Percentiles rank a stretch among this genome's conserved stretches.
phyloP scores from a whole-genome alignment of 805 yeast genomes.

The Candida gorgasii region DNA sequence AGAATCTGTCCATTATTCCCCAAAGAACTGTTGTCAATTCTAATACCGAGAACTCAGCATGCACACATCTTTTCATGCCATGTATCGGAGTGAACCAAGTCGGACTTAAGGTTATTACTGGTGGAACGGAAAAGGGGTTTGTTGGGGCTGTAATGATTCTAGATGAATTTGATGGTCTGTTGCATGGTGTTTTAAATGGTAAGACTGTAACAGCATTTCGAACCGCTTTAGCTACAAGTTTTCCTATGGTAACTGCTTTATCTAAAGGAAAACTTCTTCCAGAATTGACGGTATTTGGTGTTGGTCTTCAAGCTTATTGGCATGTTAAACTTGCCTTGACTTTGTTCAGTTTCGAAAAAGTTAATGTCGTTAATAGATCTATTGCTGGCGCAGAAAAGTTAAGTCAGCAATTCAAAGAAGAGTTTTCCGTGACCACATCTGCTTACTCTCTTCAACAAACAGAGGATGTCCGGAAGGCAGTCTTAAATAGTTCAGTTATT shows the following conservation, averaged over 20 bases:
- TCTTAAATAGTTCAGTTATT: slow-evolving; percentile 44
- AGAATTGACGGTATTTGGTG: slow-evolving; percentile 50
- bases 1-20: slow-evolving; percentile 39
- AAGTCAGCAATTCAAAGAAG: slow-evolving; percentile 23
- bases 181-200: slow-evolving; percentile 58
- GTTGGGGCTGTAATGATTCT: slow-evolving; percentile 56
- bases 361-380: slow-evolving; percentile 47
- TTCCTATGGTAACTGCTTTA: slow-evolving; percentile 42
- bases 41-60: slow-evolving; percentile 31
- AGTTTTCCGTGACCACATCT: slow-evolving; percentile 18
- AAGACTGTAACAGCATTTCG: slow-evolving; percentile 63
- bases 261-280: slow-evolving; percentile 23
- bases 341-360: slow-evolving; percentile 35
- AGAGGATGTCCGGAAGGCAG: slow-evolving; percentile 14
- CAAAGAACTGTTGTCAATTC: slow-evolving; percentile 50
- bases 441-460: neutral
- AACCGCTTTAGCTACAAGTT: slow-evolving; percentile 59
- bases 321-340: slow-evolving; percentile 48
- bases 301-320: slow-evolving; percentile 68
- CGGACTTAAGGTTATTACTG: slow-evolving; percentile 62
- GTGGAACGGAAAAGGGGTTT: slow-evolving; percentile 55
- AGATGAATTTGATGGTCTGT: slow-evolving; percentile 50
- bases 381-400: slow-evolving; percentile 39
- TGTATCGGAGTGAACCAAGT: slow-evolving; percentile 52
- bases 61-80: slow-evolving; percentile 65